phyloP scores from a whole-genome alignment of 441 rosid species.

The Croton setiger region DNA sequence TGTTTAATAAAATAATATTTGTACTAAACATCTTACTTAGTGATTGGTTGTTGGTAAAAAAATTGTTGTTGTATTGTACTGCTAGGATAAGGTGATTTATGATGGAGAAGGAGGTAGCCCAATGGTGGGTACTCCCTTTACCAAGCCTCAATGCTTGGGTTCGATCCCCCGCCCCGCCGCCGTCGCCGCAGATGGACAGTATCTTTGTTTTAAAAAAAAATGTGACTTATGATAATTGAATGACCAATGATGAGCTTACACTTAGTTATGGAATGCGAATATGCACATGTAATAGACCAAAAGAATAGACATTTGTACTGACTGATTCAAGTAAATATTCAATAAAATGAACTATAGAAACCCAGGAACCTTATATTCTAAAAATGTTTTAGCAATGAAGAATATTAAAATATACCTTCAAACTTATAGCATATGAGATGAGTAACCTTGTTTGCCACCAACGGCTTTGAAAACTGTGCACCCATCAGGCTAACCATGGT shows the following conservation, averaged over 20 bases:
- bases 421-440: slow-evolving; percentile 95
- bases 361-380: neutral
- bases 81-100: neutral
- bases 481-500: slow-evolving; percentile 96
- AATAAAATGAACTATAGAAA: neutral
- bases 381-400: neutral
- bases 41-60: neutral
- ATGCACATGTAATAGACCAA: too few relatives aligned
- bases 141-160: too few relatives aligned
- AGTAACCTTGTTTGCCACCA: slow-evolving; percentile 83
- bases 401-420: slow-evolving; percentile 51
- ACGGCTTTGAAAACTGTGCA: slow-evolving; percentile 82
- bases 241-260: neutral
- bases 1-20: neutral
- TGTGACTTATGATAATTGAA: neutral
- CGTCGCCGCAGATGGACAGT: too few relatives aligned
- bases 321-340: neutral
- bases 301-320: neutral
- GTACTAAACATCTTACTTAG: neutral
- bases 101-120: too few relatives aligned
- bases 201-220: too few relatives aligned
- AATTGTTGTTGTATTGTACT: neutral
- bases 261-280: too few relatives aligned
- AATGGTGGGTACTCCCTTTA: too few relatives aligned
- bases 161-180: too few relatives aligned